Conservation (phyloP, 73 alveolate genomes). For the Durusdinium trenchii region DNA sequence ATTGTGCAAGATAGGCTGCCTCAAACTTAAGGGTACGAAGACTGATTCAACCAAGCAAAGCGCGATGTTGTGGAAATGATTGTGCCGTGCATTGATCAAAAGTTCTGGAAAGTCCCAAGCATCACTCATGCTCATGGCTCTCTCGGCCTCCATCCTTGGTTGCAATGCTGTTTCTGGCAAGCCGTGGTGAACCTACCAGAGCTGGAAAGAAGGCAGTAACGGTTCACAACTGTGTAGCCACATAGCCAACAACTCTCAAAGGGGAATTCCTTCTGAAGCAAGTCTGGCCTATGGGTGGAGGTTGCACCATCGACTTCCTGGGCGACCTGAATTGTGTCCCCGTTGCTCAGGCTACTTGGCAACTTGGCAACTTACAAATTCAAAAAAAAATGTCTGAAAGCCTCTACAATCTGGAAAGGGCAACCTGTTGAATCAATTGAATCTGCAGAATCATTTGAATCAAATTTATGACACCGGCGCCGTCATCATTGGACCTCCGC, state of each 20-base stretch:
- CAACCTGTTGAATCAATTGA: neutral
- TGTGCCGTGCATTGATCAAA: neutral
- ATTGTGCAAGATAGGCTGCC: neutral
- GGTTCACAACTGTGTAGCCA: neutral
- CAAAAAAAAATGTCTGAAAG: neutral
- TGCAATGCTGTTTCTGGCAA: constrained; percentile 50
- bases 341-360: neutral
- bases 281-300: constrained; percentile 17
- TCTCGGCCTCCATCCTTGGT: constrained; percentile 64
- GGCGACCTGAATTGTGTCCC: constrained; percentile 48
- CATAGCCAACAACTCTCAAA: neutral
- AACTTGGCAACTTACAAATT: neutral
- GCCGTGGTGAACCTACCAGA: constrained; percentile 72
- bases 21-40: too few relatives aligned
- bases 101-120: neutral
- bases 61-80: neutral
- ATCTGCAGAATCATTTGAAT: neutral
- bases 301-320: constrained; percentile 59
- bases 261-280: neutral
- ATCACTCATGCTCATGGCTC: too few relatives aligned
- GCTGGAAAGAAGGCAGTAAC: neutral
- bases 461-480: neutral
- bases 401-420: neutral
- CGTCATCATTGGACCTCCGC: constrained; percentile 79
- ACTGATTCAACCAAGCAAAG: neutral